Base-by-base conservation (phyloP, 176 grass and related monocot genomes). In the Oryza nivara region DNA sequence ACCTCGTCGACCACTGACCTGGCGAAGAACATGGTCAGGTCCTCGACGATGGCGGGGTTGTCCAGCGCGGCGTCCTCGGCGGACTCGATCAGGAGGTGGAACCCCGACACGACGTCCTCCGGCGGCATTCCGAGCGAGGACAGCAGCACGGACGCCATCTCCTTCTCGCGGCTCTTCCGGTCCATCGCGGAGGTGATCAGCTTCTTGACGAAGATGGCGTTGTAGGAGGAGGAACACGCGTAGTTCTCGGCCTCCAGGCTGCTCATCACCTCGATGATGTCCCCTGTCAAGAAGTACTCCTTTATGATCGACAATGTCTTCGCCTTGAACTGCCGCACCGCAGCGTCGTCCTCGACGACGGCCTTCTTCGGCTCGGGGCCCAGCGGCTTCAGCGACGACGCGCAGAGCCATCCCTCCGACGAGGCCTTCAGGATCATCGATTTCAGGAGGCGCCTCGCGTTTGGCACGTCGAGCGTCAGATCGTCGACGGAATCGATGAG, bases 1-100 rank as follows among this genome's bases (percentile, higher is more conserved):
- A 96, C 91, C 68, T 93, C 94, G 32, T 96, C 94, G 0, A 92
- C 87, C 80, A 96, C 81, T 1, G 94, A 83, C 86, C 94, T 89
- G 4, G 94, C 91, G 34, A 96, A 87, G 90, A 96, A 96, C 91
- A 96, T 85, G 25, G 84, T 83, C 6, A 96, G 82, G 36, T 96
- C 92, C 35, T 91, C 86, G 35, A 91, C 87, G 0, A 92, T 90
- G 73, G 89, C 86, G 1, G 84, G 86, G 65, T 91, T 93, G 86
- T 96, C 94, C 73, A 96, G 84, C 23, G 89, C 91, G 65, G 91
- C 78, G 73, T 96, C 94, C 23, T 96, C 94, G 22, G 88, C 88
- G 67, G 91, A 72, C 6, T 89, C 91, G 32, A 96, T 75, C 56
- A 96, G 82, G 84, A 91, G 78, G 54, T 78, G 54, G 81, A 96